Percentiles rank a stretch among this genome's conserved stretches.
Conservation (phyloP, 257 asterid genomes). For the Forsythia viridissima region DNA sequence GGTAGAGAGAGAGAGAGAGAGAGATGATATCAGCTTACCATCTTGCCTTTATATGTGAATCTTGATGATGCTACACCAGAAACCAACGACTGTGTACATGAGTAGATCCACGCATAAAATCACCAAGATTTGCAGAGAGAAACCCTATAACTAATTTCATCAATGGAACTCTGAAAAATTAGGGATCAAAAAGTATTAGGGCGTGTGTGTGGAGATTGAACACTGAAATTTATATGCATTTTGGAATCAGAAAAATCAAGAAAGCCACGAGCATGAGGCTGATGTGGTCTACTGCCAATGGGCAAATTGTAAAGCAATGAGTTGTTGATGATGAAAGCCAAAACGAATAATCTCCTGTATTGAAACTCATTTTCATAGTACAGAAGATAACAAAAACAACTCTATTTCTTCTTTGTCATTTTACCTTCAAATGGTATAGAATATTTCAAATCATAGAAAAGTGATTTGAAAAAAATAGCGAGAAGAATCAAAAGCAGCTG, state of each 20-base stretch:
- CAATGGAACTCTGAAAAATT: not conserved
- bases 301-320: constrained; percentile 3
- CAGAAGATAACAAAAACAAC: constrained; percentile 18
- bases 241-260: constrained; percentile 13
- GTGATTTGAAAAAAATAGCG: not conserved
- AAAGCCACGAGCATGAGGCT: constrained; percentile 17
- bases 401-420: constrained; percentile 21
- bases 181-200: not conserved
- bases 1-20: constrained; percentile 12
- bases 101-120: constrained; percentile 34
- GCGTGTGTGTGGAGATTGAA: not conserved
- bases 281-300: constrained; percentile 25
- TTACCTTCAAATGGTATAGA: not conserved
- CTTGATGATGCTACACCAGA: constrained; percentile 64
- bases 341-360: constrained; percentile 23
- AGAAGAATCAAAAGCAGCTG: not conserved
- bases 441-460: not conserved
- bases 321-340: constrained; percentile 12
- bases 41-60: constrained; percentile 39
- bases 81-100: constrained; percentile 40
- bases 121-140: constrained; percentile 18
- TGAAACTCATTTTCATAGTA: constrained; percentile 17
- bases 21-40: not conserved
- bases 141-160: not conserved
- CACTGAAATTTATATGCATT: not conserved